Conservation (phyloP, 2,329 filamentous ascomycete species). For the Paecilomyces sp. region DNA sequence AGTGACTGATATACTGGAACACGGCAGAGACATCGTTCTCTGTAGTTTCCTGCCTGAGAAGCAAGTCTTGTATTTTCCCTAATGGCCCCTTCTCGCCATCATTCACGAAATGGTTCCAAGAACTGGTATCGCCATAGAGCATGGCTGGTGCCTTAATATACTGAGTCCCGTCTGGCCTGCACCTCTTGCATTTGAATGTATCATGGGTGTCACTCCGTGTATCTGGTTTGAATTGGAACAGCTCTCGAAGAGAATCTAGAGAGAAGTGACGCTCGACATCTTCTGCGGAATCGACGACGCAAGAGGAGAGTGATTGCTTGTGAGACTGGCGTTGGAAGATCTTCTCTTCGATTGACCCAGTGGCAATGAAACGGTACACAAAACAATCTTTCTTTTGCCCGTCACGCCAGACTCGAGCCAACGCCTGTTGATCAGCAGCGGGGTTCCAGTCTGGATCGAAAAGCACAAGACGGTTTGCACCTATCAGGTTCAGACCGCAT, state of each 20-base stretch:
- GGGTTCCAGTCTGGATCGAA: constrained; percentile 99
- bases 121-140: constrained; percentile 95
- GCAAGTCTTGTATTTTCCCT: constrained; percentile 77
- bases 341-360: constrained; percentile 97
- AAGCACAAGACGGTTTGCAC: constrained; percentile 86
- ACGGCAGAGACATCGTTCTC: constrained; percentile 83
- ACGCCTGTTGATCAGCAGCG: constrained; percentile 90
- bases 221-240: constrained; percentile 83
- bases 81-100: constrained; percentile 59
- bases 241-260: constrained; percentile 78
- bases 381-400: constrained; percentile 99
- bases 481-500: constrained; percentile 92
- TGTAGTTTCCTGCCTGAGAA: constrained; percentile 76
- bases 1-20: constrained; percentile 98
- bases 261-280: constrained; percentile 97
- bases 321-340: constrained; percentile 98
- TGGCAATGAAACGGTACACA: constrained; percentile 98
- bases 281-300: constrained; percentile 92
- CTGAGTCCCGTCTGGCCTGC: constrained; percentile 79
- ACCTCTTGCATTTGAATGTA: constrained; percentile 97
- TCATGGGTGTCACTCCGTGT: constrained; percentile 94
- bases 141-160: constrained; percentile 86
- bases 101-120: constrained; percentile 98
- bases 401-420: constrained; percentile 97
- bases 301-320: constrained; percentile 93